Percentiles rank a stretch among this genome's conserved stretches.
These are phyloP conservation scores for Aureobasidium sp. DNA, from an alignment of 2,329 filamentous ascomycete genomes.

Conservation along the genomic window DNA sequence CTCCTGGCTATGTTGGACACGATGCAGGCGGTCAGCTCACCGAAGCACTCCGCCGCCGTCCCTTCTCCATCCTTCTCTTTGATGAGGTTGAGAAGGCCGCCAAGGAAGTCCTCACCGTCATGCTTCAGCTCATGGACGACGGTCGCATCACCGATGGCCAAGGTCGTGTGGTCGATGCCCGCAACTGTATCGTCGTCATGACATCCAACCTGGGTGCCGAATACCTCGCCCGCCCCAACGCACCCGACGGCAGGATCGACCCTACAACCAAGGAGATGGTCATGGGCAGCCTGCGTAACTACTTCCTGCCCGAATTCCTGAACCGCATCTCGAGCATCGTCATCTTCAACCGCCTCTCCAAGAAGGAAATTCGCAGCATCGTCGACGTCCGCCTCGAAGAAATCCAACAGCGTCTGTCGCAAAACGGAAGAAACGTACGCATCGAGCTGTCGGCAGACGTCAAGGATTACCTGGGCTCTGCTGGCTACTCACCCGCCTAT, in stretches of 20 bases:
- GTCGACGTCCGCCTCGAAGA: conserved; percentile 82
- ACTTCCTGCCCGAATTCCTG: conserved; percentile 96
- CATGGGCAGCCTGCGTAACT: conserved; percentile 82
- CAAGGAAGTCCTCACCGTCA: conserved; percentile 91
- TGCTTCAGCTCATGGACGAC: conserved; percentile 99
- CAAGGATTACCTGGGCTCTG: conserved; percentile 83
- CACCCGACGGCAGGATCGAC: conserved; percentile 77
- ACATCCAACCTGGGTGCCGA: conserved; percentile 96
- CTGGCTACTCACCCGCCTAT: conserved; percentile 92
- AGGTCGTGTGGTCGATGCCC: conserved; percentile 86
- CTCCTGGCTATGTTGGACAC: conserved; percentile 93
- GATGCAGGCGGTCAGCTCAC: conserved; percentile 94
- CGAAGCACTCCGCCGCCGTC: conserved; percentile 83
- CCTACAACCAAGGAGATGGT: conserved; percentile 78
- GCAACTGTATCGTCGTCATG: conserved; percentile 99
- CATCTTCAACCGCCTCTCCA: conserved; percentile 96
- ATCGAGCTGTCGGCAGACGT: conserved; percentile 78
- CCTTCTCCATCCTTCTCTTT: conserved; percentile 95
- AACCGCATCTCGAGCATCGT: conserved; percentile 95
- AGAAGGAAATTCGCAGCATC: conserved; percentile 84
- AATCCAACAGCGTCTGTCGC: conserved; percentile 81
- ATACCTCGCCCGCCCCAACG: conserved; percentile 71
- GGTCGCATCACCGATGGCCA: conserved; percentile 97
- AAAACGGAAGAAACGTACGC: conserved; percentile 76
- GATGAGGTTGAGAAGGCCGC: conserved; percentile 98